Conservation (phyloP, 2,329 filamentous ascomycete genomes). For the Endoconidiophora laricicola region DNA sequence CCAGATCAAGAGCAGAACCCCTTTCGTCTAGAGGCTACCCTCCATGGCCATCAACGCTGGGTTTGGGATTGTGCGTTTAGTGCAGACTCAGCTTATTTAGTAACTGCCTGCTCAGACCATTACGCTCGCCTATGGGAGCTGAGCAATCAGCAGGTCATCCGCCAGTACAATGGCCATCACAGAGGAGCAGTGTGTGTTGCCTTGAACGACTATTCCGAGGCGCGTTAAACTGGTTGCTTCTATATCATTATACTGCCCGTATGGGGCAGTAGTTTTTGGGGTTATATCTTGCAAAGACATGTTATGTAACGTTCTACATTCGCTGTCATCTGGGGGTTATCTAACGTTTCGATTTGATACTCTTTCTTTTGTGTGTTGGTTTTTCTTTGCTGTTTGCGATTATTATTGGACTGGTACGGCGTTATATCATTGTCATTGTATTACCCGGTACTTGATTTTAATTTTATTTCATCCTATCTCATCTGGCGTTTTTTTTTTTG, state of each 20-base stretch:
- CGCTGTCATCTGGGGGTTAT: too few relatives aligned
- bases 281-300: too few relatives aligned
- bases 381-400: not conserved
- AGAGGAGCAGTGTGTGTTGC: slow-evolving; percentile 83
- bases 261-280: too few relatives aligned
- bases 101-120: slow-evolving; percentile 86
- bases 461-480: not conserved
- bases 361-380: not conserved
- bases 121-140: slow-evolving; percentile 88
- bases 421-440: too few relatives aligned
- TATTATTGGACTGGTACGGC: not conserved
- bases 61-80: slow-evolving; percentile 96
- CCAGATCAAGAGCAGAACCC: slow-evolving; percentile 30
- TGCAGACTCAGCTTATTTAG: slow-evolving; percentile 80
- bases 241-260: not conserved
- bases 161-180: slow-evolving; percentile 91
- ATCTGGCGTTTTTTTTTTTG: not conserved
- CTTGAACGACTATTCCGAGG: slow-evolving; percentile 66
- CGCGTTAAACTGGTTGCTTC: slow-evolving; percentile 15
- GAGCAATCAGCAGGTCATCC: slow-evolving; percentile 69
- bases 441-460: too few relatives aligned
- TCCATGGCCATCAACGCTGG: slow-evolving; percentile 86
- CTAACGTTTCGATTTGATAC: not conserved
- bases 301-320: too few relatives aligned
- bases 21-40: slow-evolving; percentile 70